These are phyloP conservation scores for Colletotrichum cordylinicola DNA, from an alignment of 2,329 filamentous ascomycete species.

Conservation along the genomic window DNA sequence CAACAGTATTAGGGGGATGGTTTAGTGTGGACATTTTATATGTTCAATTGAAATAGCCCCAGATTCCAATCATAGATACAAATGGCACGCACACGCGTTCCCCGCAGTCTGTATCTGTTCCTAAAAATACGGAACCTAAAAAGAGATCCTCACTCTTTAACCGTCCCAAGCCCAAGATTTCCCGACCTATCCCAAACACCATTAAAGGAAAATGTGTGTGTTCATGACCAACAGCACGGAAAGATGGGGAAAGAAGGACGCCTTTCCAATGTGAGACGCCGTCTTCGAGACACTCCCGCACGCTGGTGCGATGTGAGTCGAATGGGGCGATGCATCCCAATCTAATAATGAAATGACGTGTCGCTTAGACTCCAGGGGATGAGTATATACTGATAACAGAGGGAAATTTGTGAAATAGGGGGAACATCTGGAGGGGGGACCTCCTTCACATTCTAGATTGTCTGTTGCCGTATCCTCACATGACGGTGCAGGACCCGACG, in stretches of 20 bases:
- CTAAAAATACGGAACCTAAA: neutral
- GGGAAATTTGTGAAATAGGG: neutral
- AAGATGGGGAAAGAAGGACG: neutral
- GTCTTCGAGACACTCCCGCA: neutral
- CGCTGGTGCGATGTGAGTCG: neutral
- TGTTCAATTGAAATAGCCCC: conserved; percentile 3
- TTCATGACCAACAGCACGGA: neutral
- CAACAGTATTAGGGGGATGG: neutral
- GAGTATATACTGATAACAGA: neutral
- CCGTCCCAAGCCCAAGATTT: neutral
- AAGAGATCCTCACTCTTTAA: neutral
- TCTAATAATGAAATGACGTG: neutral
- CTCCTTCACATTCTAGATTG: neutral
- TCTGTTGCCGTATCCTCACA: conserved; percentile 51
- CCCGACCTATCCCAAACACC: neutral
- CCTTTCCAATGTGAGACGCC: conserved; percentile 14
- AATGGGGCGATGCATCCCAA: neutral
- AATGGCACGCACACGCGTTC: neutral
- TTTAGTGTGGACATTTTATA: neutral
- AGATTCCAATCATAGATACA: neutral
- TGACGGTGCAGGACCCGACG: conserved; percentile 65
- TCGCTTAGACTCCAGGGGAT: neutral
- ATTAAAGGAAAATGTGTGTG: neutral
- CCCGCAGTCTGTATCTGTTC: neutral
- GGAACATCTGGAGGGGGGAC: too few species aligned